phyloP scores from a whole-genome alignment of 139 green algal genomes.

The Monoraphidium neglectum region DNA sequence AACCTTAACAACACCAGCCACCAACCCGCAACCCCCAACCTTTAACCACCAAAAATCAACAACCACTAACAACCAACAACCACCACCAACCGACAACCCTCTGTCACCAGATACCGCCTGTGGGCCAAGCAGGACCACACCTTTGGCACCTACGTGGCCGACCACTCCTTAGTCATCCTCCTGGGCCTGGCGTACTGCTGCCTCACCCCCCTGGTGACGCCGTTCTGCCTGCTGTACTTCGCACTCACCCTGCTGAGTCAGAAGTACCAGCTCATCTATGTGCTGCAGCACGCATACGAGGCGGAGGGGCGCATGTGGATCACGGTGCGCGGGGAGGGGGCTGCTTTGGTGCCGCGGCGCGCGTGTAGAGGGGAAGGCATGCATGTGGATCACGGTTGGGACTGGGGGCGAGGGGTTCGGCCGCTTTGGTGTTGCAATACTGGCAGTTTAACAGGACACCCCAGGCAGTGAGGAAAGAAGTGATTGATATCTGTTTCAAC shows the following conservation, averaged over 20 bases:
- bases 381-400: too few species aligned
- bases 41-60: too few species aligned
- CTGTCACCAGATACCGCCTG: too few species aligned
- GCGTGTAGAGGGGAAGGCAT: neutral
- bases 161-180: slow-evolving; percentile 66
- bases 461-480: too few species aligned
- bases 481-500: too few species aligned
- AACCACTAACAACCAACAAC: slow-evolving; percentile 43
- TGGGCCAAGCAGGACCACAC: slow-evolving; percentile 54
- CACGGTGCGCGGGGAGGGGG: too few species aligned
- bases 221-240: slow-evolving; percentile 74
- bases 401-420: too few species aligned
- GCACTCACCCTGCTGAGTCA: slow-evolving; percentile 41
- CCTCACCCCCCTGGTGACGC: slow-evolving; percentile 76
- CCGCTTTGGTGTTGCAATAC: too few species aligned
- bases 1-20: neutral
- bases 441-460: too few species aligned
- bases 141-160: slow-evolving; percentile 55
- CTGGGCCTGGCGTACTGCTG: slow-evolving; percentile 68
- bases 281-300: slow-evolving; percentile 39
- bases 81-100: slow-evolving; percentile 46
- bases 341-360: too few species aligned
- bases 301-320: slow-evolving; percentile 36
- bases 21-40: neutral
- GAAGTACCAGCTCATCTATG: slow-evolving; percentile 48